Evolutionary conservation across 225 moss, liverwort and hornwort species (phyloP), one percentile per base, ranked within the genome.

Genomic region (Sphagnum tenellum): DNA sequence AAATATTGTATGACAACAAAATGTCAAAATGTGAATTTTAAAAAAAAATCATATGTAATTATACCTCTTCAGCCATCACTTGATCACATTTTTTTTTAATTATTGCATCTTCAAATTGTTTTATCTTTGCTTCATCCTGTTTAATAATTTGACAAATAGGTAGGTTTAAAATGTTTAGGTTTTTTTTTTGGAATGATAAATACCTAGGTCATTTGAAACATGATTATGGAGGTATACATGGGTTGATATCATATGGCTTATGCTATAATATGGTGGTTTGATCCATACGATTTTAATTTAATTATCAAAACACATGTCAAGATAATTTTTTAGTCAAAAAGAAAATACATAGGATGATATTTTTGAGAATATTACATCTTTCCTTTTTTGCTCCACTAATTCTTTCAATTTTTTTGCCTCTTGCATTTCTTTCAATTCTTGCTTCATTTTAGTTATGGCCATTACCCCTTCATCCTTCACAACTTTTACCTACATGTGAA

Each of bases 61-160:
- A 12, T 56, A 77, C 90, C 79, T 94, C 94, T 67, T 52, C 29
- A 4, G 75, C 78, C 46, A 76, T 67, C 67, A 90, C 79, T 55
- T 72, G 78, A 56, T 90, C 82, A 8, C 72, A 58, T 70, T 86
- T 90, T 70, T 79, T 76, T 74, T 88, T 78, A 9, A 94, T 67
- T 59, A 79, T 76, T n/a, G 73, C 72, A 59, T 89, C 90, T 64
- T 70, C 79, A 66, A 84, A 82, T 66, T 11, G 65, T 4, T 14
- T 66, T 49, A 72, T 76, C 2, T 70, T 77, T 45, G 79, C 78
- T 2, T 82, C 74, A 63, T 79, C 73, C 92, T 93, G 7, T 9
- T 63, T 44, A 3, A 12, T 53, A 29, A 29, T 29, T 29, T 29
- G 29, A 29, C 29, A 29, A 29, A 29, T 29, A 29, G 29, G 29